Percentiles rank a stretch among this genome's conserved stretches.
Evolutionary conservation across 2,329 filamentous ascomycete species (phyloP).

Genomic region (Ophiosphaerella korrae): DNA sequence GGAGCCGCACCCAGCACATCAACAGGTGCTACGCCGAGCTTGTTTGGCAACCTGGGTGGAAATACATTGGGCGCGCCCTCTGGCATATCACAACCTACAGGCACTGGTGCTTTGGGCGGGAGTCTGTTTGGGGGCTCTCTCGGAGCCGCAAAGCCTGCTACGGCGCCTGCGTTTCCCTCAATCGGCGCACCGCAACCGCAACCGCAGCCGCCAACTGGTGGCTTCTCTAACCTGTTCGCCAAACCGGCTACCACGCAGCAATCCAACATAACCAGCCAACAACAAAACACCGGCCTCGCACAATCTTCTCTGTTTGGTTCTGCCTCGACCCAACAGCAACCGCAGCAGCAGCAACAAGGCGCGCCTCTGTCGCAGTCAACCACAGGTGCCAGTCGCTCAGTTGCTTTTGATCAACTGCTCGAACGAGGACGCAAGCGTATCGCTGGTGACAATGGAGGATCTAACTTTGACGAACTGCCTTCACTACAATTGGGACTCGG

Average conservation of each 20-base stretch:
- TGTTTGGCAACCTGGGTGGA: conserved; percentile 38
- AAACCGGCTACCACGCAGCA: conserved; percentile 30
- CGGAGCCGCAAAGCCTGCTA: conserved; percentile 44
- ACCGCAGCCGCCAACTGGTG: conserved; percentile 26
- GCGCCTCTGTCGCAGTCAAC: conserved; percentile 42
- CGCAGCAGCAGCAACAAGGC: conserved; percentile 26
- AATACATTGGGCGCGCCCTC: conserved; percentile 29
- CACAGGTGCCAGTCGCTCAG: conserved; percentile 52
- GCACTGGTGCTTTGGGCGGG: conserved; percentile 35
- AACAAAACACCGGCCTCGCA: conserved; percentile 37
- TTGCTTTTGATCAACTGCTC: conserved; percentile 68
- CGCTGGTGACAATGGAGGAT: conserved; percentile 65
- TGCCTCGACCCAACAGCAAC: conserved; percentile 33
- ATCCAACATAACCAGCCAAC: conserved; percentile 30
- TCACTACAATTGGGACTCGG: conserved; percentile 88
- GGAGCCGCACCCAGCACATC: conserved; percentile 18
- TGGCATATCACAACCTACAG: conserved; percentile 33
- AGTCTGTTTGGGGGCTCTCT: conserved; percentile 40
- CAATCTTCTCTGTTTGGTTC: conserved; percentile 34
- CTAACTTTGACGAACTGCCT: conserved; percentile 75
- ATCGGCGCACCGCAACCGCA: conserved; percentile 30
- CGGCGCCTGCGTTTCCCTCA: conserved; percentile 28
- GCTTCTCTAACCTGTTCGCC: conserved; percentile 26
- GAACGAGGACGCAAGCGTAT: conserved; percentile 71
- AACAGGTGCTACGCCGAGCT: conserved; percentile 29